Evolutionary conservation across 805 yeast genomes (phyloP), one percentile per base, ranked within the genome.

Genomic region (Scheffersomyces amazonensis): DNA sequence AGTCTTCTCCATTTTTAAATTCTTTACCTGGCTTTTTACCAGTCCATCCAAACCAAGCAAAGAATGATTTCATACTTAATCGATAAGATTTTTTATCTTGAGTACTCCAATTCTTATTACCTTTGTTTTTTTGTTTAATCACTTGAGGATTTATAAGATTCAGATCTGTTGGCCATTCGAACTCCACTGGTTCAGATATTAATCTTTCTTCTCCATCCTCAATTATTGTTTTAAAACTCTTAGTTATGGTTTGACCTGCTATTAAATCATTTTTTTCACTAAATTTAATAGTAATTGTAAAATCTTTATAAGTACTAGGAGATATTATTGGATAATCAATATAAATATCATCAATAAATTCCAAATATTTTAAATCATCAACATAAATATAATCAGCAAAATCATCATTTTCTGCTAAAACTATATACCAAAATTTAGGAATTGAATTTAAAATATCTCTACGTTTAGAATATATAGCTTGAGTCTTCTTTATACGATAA

Each of bases 21-120:
- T 81, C 93, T 60, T 80, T 86, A 1, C 87, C 85, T 1, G 87
- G 83, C 46, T 81, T 82, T 24, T 63, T 57, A 0, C 95, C 96
- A 1, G 93, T 83, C 90, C 95, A 89, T 34, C 69, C 67, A 55
- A 89, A 90, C 82, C 90, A 90, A 5, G 88, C 83, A 60, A 91
- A 90, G 52, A 91, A 83, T 11, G 91, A 80, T 53, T 82, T 81
- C 88, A 83, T 83, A 4, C 90, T 90, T 15, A 69, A 53, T 41
- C 90, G 64, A 53, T 83, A 83, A 39, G 68, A 66, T 49, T 73
- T 79, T 58, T 82, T 82, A 31, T 79, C 81, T 16, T 72, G 76
- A 16, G 58, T 45, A n/a, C 68, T 48, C 31, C 78, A 63, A 21
- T 70, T 67, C 16, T 56, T 56, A 11, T 53, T 56, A 5, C 41